Percentiles rank a stretch among this genome's conserved stretches.
phyloP scores from a whole-genome alignment of 164 flowering plant species.

The Buxus sempervirens region DNA sequence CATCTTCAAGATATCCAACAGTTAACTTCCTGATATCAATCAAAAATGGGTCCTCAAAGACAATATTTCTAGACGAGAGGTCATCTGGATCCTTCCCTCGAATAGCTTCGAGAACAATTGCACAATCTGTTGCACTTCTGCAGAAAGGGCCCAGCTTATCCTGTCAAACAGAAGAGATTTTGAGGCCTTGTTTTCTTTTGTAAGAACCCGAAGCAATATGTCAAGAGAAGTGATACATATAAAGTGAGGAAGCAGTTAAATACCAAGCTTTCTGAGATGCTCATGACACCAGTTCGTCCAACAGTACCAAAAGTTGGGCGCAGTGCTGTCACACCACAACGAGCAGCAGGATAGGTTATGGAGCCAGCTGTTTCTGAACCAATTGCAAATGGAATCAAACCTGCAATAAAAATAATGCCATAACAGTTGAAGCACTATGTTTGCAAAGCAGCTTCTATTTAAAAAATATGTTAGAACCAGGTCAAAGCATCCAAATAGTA shows the following conservation, averaged over 20 bases:
- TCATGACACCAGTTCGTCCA: constrained; percentile 91
- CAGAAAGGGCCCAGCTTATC: constrained; percentile 97
- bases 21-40: constrained; percentile 72
- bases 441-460: too few species aligned
- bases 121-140: constrained; percentile 71
- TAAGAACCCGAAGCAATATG: not conserved
- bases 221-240: not conserved
- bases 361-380: constrained; percentile 97
- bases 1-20: constrained; percentile 89
- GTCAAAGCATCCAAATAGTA: too few species aligned
- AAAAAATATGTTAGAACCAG: too few species aligned
- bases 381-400: constrained; percentile 92
- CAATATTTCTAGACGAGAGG: constrained; percentile 58
- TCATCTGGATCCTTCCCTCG: constrained; percentile 90
- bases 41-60: constrained; percentile 64
- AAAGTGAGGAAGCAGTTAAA: not conserved
- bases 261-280: constrained; percentile 94
- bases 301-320: constrained; percentile 89
- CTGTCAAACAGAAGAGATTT: constrained; percentile 34
- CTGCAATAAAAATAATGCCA: constrained; percentile 24
- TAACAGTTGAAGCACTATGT: not conserved
- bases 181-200: not conserved
- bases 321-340: constrained; percentile 89
- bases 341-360: constrained; percentile 80
- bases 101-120: constrained; percentile 64